Base-by-base conservation (phyloP, 2,329 filamentous ascomycete genomes). In the Lachnellula occidentalis region DNA sequence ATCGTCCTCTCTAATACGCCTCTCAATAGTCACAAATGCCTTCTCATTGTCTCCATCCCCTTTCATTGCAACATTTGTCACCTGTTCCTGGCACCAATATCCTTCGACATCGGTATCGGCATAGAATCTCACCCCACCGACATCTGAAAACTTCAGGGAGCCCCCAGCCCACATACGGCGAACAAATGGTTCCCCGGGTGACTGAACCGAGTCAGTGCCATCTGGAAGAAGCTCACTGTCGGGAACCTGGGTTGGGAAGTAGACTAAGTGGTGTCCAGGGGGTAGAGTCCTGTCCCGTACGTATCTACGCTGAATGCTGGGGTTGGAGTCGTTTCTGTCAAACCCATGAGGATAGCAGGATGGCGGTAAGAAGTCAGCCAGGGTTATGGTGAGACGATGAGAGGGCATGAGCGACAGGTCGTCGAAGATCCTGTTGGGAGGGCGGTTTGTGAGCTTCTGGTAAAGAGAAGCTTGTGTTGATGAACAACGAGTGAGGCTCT, bases 151-250 rank as follows among this genome's bases (percentile, higher is more conserved):
- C 1, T 67, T 67, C 8, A 96, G 71, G 41, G 79, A 78, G 0
- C 92, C 94, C 34, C 92, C 91, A 14, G 89, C 90, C 94, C 94
- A 99, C 74, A 99, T 83, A 17, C 94, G 84, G 21, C 88, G 81
- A 49, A 78, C 78, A 68, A 88, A 96, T 1, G 85, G 83, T 4
- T 69, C 68, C 1, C 87, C 89, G 0, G 92, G 92, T 22, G 78
- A 85, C 67, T 96, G 90, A 51, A 86, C 76, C 4, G 81, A 76
- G 69, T 97, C 92, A 1, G 92, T 95, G 54, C 94, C 92, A 73
- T 99, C 94, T 1, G 83, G 76, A 17, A 90, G 78, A 43, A 97
- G 80, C 34, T 76, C 63, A 7, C 78, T 80, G 14, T 81, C 74
- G 1, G 80, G 76, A 17, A 86, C 74, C 58, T 83, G 80, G 11